Base-by-base conservation (phyloP, 2,329 filamentous ascomycete species). In the Fusarium dlaminii region DNA sequence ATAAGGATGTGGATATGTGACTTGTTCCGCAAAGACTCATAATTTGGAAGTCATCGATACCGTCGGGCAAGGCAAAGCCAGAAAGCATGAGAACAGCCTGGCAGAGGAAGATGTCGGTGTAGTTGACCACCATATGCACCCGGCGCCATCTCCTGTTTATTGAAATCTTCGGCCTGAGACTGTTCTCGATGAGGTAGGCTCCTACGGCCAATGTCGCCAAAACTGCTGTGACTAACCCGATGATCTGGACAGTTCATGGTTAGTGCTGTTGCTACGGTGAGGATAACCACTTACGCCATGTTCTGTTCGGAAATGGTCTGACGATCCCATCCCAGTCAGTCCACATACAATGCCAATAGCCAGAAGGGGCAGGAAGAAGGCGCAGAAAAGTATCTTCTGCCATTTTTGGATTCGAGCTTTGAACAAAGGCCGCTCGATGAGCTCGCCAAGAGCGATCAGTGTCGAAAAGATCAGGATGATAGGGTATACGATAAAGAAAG, bases 191-290 rank as follows among this genome's bases (percentile, higher is more conserved):
- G 10, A 55, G 51, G 11, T 55, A 55, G 0, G 29, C 24, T 18
- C 34, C 51, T 1, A 55, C 51, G n/a, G 51, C 51, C 24, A 55
- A 29, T 0, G 51, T 39, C 4, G 51, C 51, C 24, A 55, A n/a
- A 10, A n/a, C 24, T n/a, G 51, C 14, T 7, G 51, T 55, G 3
- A 39, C 51, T 0, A 55, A 7, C 0, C 51, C 34, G 0, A 55
- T 39, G 8, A 55, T 54, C 51, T 54, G 13, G n/a, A 27, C 1
- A 0, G 2, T 27, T 2, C 0, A 36, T 27, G 7, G 3, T 51
- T 4, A 51, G 30, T 18, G 4, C 22, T n/a, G 14, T 13, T n/a
- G n/a, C n/a, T n/a, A n/a, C n/a, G n/a, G n/a, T n/a, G n/a, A n/a
- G n/a, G n/a, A n/a, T n/a, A n/a, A n/a, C 11, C 6, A 37, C 49